phyloP scores from a whole-genome alignment of 2,329 filamentous ascomycete species.

The Grosmannia serpens region DNA sequence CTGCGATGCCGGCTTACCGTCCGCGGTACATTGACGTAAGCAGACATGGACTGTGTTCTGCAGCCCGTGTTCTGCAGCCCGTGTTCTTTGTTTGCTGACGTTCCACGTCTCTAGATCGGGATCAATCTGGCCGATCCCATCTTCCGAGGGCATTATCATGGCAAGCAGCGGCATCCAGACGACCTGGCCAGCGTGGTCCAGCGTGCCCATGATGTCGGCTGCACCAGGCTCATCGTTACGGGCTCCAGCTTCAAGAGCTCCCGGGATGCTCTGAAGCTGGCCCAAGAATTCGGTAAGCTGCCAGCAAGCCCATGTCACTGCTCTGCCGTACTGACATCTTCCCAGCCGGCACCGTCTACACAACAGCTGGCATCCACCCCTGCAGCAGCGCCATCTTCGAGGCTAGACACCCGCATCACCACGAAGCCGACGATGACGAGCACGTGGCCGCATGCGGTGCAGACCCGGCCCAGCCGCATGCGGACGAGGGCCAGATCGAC shows the following conservation, averaged over 20 bases:
- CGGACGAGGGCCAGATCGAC: constrained; percentile 34
- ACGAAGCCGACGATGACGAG: constrained; percentile 28
- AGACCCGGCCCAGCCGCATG: constrained; percentile 31
- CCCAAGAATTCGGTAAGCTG: constrained; percentile 58
- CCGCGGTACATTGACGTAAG: constrained; percentile 54
- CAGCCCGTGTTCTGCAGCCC: background rate
- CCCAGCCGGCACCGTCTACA: constrained; percentile 68
- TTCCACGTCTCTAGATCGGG: constrained; percentile 50
- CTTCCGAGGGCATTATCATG: constrained; percentile 75
- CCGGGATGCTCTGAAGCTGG: constrained; percentile 59
- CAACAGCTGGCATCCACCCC: constrained; percentile 88
- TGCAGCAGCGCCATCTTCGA: constrained; percentile 77
- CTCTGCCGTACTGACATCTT: constrained; percentile 1
- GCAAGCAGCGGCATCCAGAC: constrained; percentile 60
- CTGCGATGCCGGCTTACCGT: constrained; percentile 20
- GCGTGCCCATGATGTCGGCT: constrained; percentile 67
- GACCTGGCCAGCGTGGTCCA: constrained; percentile 69
- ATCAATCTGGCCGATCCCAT: constrained; percentile 95
- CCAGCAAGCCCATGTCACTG: background rate
- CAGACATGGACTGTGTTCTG: background rate
- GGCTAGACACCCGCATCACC: constrained; percentile 30
- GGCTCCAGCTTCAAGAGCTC: constrained; percentile 79
- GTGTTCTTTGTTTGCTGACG: background rate
- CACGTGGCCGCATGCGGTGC: constrained; percentile 43
- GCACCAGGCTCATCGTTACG: constrained; percentile 83